Evolutionary conservation across 225 moss, liverwort and hornwort species (phyloP), one percentile per base, ranked within the genome.

Genomic region (Bryum argenteum): DNA sequence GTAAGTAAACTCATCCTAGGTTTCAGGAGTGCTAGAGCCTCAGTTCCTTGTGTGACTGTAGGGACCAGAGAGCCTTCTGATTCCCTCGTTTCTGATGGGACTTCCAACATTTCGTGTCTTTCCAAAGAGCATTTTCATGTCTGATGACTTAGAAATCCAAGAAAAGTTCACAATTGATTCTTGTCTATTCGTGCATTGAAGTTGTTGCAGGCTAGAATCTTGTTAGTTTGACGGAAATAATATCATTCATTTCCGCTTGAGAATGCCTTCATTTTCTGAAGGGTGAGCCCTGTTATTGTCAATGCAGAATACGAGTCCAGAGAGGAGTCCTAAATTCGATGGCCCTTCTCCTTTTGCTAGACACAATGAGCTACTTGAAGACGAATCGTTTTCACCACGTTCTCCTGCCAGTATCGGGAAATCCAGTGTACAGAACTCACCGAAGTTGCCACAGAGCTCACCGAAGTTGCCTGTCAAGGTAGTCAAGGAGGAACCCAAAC

Each of bases 291-390:
- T 61, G 70, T 69, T 54, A 16, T 67, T 74, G 63, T 44, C 70
- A 20, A 65, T 79, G 73, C 79, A 85, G 85, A 79, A 75, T 50
- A 22, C 61, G 16, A 82, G 76, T 40, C 66, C 81, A 50, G 85
- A 78, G 57, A 75, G 63, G 45, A 72, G 52, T 79, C 66, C 85
- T 16, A 70, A 78, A 70, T 65, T 72, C 43, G 76, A 73, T 70
- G 66, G 50, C 53, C 70, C 81, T 26, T 61, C 81, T 37, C 70
- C 81, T 12, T 38, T 78, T 39, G 57, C 66, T 22, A 21, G 66
- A 10, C 65, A 69, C 12, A 58, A 61, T 51, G 58, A 74, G 37
- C 61, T 78, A 58, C 68, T 58, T 40, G 78, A 83, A 58, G 72
- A 69, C 59, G 73, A 53, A 21, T 43, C 68, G 20, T 75, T 75